phyloP scores from a whole-genome alignment of 306 rosid genomes.

The Gastrolobium villosum region DNA sequence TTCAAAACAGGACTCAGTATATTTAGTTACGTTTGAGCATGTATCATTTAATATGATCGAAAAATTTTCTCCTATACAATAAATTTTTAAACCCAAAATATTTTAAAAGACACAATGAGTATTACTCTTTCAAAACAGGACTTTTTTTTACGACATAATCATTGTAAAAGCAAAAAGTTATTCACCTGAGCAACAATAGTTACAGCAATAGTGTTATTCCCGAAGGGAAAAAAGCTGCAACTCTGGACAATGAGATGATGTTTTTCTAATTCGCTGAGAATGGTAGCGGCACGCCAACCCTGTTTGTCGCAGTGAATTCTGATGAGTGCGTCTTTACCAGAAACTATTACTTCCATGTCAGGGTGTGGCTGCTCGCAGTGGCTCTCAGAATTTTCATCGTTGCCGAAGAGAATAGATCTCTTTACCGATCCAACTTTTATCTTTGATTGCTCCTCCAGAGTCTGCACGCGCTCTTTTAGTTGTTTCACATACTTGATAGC shows the following conservation, averaged over 20 bases:
- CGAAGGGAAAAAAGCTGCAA: constrained; percentile 73
- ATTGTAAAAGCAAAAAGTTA: too few relatives aligned
- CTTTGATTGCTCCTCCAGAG: constrained; percentile 67
- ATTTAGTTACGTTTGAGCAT: too few relatives aligned
- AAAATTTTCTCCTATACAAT: too few relatives aligned
- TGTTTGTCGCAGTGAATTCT: constrained; percentile 71
- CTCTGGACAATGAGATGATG: constrained; percentile 63
- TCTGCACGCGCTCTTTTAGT: constrained; percentile 64
- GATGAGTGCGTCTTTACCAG: constrained; percentile 67
- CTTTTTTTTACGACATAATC: too few relatives aligned
- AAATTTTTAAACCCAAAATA: too few relatives aligned
- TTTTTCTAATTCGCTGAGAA: constrained; percentile 61
- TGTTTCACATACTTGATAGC: constrained; percentile 72
- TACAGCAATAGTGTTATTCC: constrained; percentile 62
- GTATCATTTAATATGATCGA: too few relatives aligned
- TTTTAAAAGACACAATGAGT: too few relatives aligned
- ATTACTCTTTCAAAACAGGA: neutral
- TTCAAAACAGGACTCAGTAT: too few relatives aligned
- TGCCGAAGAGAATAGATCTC: constrained; percentile 54
- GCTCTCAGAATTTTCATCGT: constrained; percentile 48
- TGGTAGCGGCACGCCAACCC: constrained; percentile 48
- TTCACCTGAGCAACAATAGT: constrained; percentile 81
- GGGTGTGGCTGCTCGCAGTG: constrained; percentile 57
- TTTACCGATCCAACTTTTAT: constrained; percentile 62
- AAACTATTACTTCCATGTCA: constrained; percentile 76